Evolutionary conservation across 2,329 filamentous ascomycete species (phyloP).

Genomic region (Penicillium sp.): DNA sequence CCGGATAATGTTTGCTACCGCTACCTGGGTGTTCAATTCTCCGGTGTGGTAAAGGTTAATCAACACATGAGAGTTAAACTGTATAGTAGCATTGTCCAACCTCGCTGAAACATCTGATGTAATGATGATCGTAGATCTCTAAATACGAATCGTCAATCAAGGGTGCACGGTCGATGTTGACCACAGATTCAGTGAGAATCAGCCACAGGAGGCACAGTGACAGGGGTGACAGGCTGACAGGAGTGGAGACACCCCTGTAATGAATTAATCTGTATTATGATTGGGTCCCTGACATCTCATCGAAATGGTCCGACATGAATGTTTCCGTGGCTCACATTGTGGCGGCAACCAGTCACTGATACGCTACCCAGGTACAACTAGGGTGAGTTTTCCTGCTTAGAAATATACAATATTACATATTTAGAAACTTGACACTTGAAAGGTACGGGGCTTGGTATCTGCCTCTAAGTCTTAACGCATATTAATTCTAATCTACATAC

Average conservation of each 20-base stretch:
- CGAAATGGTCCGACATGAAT: conserved; percentile 8
- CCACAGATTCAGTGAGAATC: background rate
- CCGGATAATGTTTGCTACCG: background rate
- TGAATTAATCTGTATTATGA: conserved; percentile 1
- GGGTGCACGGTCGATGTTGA: conserved; percentile 4
- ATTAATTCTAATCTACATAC: background rate
- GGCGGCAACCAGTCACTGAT: conserved; percentile 9
- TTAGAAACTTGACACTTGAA: no score
- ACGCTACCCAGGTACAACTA: background rate
- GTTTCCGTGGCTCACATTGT: conserved; percentile 12
- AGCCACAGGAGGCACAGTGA: conserved; percentile 18
- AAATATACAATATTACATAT: background rate
- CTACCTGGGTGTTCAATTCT: background rate
- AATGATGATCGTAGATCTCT: conserved; percentile 18
- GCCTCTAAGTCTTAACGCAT: background rate
- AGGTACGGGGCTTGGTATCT: no score
- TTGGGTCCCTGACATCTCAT: conserved; percentile 10
- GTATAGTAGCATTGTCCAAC: conserved; percentile 8
- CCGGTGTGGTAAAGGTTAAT: background rate
- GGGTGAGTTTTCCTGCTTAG: background rate
- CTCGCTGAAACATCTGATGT: conserved; percentile 14
- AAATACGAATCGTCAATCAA: background rate
- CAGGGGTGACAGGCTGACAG: conserved; percentile 11
- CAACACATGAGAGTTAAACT: background rate
- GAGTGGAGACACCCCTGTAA: conserved; percentile 9